phyloP scores from a whole-genome alignment of 2,329 filamentous ascomycete species.

The Alternaria postmessia region DNA sequence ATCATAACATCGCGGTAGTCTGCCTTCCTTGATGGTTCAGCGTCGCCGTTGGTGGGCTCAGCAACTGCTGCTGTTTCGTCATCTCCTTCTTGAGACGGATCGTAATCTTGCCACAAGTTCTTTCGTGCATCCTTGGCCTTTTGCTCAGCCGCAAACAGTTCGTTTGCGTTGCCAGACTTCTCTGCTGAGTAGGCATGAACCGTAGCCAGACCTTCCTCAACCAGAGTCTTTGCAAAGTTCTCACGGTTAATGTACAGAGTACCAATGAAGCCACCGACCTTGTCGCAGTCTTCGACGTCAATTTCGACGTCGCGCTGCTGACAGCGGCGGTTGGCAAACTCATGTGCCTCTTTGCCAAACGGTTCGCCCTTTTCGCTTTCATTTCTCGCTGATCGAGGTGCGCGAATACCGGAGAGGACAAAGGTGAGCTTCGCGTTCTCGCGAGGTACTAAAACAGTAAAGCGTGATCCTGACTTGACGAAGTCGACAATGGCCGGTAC shows the following conservation, averaged over 20 bases:
- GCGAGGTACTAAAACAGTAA: conserved; percentile 88
- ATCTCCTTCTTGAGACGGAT: conserved; percentile 82
- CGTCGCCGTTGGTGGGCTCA: conserved; percentile 61
- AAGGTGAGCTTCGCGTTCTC: conserved; percentile 95
- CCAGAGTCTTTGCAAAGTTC: conserved; percentile 90
- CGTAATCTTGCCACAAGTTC: conserved; percentile 93
- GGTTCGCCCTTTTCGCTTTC: conserved; percentile 85
- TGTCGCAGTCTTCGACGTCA: conserved; percentile 93
- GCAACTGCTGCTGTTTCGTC: conserved; percentile 57
- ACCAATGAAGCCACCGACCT: conserved; percentile 96
- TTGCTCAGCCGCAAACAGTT: conserved; percentile 87
- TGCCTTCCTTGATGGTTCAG: conserved; percentile 69
- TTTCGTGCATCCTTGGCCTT: conserved; percentile 88
- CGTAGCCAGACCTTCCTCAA: conserved; percentile 91
- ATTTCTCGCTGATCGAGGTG: conserved; percentile 84
- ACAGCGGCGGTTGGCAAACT: conserved; percentile 86
- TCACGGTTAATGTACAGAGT: conserved; percentile 92
- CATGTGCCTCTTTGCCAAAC: conserved; percentile 92
- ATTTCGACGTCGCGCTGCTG: conserved; percentile 97
- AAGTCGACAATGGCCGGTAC: conserved; percentile 95
- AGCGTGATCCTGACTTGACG: conserved; percentile 95
- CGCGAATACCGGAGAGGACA: conserved; percentile 90
- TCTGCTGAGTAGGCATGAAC: conserved; percentile 96
- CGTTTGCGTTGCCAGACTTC: conserved; percentile 86
- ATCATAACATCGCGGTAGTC: conserved; percentile 96